Evolutionary conservation across 2,329 filamentous ascomycete genomes (phyloP).

Genomic region (Fusarium fujikuroi): DNA sequence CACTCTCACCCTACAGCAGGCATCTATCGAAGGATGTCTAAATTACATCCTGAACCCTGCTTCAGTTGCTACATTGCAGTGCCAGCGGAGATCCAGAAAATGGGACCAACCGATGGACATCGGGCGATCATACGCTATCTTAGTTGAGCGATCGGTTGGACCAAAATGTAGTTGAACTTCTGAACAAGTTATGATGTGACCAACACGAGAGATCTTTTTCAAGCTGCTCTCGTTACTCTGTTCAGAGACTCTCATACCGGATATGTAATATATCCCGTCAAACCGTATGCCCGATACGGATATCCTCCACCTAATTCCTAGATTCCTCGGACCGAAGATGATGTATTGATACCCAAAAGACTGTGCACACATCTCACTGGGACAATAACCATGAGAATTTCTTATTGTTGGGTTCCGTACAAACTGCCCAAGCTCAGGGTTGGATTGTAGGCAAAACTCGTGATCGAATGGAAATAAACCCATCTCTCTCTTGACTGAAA

Average conservation of each 20-base stretch:
- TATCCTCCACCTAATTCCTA: neutral
- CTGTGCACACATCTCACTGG: neutral
- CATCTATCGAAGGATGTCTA: too few species aligned
- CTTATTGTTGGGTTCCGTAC: neutral
- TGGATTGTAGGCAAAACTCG: neutral
- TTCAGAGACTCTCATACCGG: neutral
- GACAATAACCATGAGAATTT: neutral
- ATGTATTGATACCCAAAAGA: neutral
- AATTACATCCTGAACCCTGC: too few species aligned
- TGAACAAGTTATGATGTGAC: neutral
- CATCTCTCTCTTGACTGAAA: neutral
- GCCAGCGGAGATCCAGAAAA: too few species aligned
- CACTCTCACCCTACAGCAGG: too few species aligned
- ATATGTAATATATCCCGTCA: neutral
- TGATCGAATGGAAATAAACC: neutral
- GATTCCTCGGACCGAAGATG: fast-evolving
- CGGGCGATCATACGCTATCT: neutral
- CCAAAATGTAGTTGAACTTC: neutral
- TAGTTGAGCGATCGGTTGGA: neutral
- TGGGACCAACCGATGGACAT: too few species aligned
- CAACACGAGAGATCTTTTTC: neutral
- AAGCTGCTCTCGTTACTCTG: neutral
- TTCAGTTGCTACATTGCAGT: too few species aligned
- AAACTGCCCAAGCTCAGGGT: neutral
- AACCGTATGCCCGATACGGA: neutral